Conservation (phyloP, 805 yeast species). For the Pichia sporocuriosa region DNA sequence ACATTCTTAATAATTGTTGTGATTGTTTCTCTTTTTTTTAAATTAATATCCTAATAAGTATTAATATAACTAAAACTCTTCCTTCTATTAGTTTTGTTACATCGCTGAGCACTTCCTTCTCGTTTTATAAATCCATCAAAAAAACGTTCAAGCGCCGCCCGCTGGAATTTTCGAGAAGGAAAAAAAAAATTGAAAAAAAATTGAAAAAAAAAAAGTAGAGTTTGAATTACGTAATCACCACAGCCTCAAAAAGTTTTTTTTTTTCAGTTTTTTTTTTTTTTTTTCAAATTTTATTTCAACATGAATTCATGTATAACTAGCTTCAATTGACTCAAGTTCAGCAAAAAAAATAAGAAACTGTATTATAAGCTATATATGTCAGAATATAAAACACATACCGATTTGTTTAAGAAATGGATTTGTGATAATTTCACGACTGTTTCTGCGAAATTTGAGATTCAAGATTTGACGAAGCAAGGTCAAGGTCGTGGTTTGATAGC, state of each 20-base stretch:
- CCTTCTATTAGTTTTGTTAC: not conserved
- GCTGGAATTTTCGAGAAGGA: conserved; percentile 6
- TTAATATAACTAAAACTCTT: no score
- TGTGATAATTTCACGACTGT: conserved; percentile 35
- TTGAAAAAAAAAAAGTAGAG: no score
- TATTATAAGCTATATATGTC: conserved; percentile 6
- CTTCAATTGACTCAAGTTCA: no score
- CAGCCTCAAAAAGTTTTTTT: conserved; percentile 3
- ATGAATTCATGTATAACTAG: no score
- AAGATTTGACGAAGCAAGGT: conserved; percentile 47
- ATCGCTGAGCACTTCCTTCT: not conserved
- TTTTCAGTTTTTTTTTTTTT: not conserved
- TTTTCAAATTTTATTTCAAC: not conserved
- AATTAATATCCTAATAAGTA: no score
- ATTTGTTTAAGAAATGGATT: conserved; percentile 41
- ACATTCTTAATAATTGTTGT: no score
- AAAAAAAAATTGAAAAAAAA: no score
- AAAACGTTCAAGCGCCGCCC: no score
- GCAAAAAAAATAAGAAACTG: no score
- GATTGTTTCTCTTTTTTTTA: no score
- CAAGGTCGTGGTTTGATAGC: conserved; percentile 84
- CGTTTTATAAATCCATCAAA: no score
- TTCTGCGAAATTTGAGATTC: conserved; percentile 50
- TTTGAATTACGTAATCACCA: not conserved
- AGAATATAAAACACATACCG: conserved; percentile 28